A percentile compares a stretch with the other conserved stretches of the same genome.
Evolutionary conservation across 169 alveolate genomes (phyloP).

Genomic region (Eimeria praecox): DNA sequence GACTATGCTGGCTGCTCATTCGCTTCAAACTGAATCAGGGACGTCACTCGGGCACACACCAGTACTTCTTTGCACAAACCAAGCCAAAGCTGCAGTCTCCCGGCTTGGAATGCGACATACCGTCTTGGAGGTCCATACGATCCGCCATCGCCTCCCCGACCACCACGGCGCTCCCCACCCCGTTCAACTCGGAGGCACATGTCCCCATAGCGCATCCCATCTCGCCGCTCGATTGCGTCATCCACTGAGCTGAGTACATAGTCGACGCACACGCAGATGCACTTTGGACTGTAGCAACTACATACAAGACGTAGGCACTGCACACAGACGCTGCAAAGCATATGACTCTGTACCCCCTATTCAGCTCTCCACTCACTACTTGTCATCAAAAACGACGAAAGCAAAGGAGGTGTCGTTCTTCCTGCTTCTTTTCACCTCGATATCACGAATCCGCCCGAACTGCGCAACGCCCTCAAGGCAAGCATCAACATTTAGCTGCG

Average conservation of each 20-base stretch:
- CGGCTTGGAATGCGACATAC: not conserved
- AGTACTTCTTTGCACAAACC: not conserved
- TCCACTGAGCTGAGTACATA: constrained; percentile 79
- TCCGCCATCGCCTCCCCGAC: constrained; percentile 66
- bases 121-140: constrained; percentile 61
- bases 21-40: not conserved
- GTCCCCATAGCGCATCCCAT: constrained; percentile 86
- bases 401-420: constrained; percentile 86
- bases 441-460: constrained; percentile 88
- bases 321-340: not conserved
- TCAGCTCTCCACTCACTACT: constrained; percentile 68
- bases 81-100: not conserved
- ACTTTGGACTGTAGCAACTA: not conserved
- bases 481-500: not conserved
- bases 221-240: constrained; percentile 87
- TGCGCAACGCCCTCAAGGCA: constrained; percentile 61
- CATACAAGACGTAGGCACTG: not conserved
- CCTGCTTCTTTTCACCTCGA: constrained; percentile 87
- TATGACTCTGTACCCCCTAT: not conserved
- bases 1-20: not conserved
- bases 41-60: not conserved
- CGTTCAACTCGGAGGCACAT: constrained; percentile 59
- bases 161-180: constrained; percentile 62
- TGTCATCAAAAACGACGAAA: constrained; percentile 86
- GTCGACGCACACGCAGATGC: constrained; percentile 19